These are phyloP conservation scores for Orbilia ellipsospora DNA, from an alignment of 2,329 filamentous ascomycete genomes.

Conservation along the genomic window DNA sequence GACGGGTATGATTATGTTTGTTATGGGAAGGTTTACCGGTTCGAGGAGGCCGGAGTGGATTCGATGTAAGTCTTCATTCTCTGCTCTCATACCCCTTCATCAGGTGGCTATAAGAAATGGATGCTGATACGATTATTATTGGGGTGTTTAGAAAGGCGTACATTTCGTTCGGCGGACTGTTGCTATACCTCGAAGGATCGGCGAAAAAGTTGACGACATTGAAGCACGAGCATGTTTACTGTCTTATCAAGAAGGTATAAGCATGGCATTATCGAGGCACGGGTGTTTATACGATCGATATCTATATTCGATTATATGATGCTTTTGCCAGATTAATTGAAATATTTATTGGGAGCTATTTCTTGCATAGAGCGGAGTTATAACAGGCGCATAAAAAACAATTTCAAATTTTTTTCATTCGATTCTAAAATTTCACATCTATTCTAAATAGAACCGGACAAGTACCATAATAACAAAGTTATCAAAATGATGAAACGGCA, in stretches of 20 bases:
- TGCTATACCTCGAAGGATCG: conserved; percentile 91
- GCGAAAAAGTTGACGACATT: conserved; percentile 94
- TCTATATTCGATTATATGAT: neutral
- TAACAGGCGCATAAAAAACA: too few relatives aligned
- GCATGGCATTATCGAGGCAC: neutral
- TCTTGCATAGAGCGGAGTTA: too few relatives aligned
- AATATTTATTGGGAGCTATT: neutral
- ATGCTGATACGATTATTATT: conserved; percentile 9
- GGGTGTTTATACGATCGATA: neutral
- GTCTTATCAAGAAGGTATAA: conserved; percentile 86
- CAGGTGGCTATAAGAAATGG: neutral
- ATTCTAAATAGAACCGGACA: too few relatives aligned
- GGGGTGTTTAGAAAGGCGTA: conserved; percentile 80
- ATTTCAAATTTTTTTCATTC: too few relatives aligned
- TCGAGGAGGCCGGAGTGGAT: conserved; percentile 81
- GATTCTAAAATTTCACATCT: too few relatives aligned
- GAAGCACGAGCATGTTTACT: conserved; percentile 91
- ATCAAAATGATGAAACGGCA: too few relatives aligned
- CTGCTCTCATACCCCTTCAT: neutral
- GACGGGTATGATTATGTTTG: conserved; percentile 90
- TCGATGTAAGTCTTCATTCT: conserved; percentile 73
- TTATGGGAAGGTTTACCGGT: conserved; percentile 88
- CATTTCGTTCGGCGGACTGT: conserved; percentile 89
- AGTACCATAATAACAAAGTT: too few relatives aligned
- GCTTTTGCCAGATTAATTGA: too few relatives aligned